Conservation (phyloP, 2,329 filamentous ascomycete species). For the Exophiala alcalophila region DNA sequence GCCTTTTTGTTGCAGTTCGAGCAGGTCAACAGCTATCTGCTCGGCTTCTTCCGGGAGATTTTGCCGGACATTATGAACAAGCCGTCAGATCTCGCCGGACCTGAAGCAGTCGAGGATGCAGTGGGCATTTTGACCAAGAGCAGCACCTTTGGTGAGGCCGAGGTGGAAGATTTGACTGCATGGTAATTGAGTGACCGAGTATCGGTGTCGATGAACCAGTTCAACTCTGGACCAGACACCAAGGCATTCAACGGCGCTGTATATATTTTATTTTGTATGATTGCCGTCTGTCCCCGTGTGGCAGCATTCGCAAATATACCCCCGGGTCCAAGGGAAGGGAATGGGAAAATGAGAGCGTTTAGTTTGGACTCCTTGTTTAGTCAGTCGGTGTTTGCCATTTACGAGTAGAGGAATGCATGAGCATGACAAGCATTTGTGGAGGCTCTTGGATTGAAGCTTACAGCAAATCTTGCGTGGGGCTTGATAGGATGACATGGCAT, state of each 20-base stretch:
- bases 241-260: conserved; percentile 4
- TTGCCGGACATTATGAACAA: conserved; percentile 83
- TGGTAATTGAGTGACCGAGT: conserved; percentile 18
- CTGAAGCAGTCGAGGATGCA: conserved; percentile 41
- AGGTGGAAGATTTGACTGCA: conserved; percentile 73
- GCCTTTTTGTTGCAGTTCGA: conserved; percentile 96
- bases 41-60: conserved; percentile 77
- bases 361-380: too few relatives aligned
- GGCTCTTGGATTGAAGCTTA: too few relatives aligned
- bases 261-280: conserved; percentile 22
- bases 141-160: conserved; percentile 91
- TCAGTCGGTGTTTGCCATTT: too few relatives aligned
- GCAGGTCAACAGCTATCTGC: conserved; percentile 85
- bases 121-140: conserved; percentile 70
- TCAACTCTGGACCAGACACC: conserved; percentile 27
- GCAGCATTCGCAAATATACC: conserved; percentile 30
- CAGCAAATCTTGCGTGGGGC: too few relatives aligned
- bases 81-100: conserved; percentile 41
- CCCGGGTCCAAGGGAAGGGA: conserved; percentile 5
- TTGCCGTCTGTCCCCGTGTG: conserved; percentile 26
- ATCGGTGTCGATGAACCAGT: conserved; percentile 18
- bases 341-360: not conserved
- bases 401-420: too few relatives aligned
- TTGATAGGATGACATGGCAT: too few relatives aligned
- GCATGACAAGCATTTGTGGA: too few relatives aligned